Percentiles rank a stretch among this genome's conserved stretches.
These are phyloP conservation scores for Tolypocladium ovalisporum DNA, from an alignment of 2,329 filamentous ascomycete species.

Conservation along the genomic window DNA sequence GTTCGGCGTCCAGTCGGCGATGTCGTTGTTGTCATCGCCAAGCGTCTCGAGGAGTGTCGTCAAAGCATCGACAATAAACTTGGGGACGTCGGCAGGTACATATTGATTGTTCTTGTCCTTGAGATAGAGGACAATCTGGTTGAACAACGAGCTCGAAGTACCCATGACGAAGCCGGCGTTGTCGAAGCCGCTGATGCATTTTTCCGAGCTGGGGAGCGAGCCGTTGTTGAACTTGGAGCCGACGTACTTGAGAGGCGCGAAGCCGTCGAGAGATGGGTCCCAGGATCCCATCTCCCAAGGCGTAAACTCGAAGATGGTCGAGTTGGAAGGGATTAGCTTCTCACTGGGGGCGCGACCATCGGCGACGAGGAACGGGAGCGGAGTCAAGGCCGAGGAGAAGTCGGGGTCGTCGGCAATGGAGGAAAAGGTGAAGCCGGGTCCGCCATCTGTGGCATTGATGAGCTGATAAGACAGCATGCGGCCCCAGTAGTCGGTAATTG, in stretches of 20 bases:
- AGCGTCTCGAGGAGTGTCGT: conserved; percentile 39
- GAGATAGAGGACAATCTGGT: conserved; percentile 61
- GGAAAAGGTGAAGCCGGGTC: conserved; percentile 69
- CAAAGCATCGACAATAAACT: conserved; percentile 33
- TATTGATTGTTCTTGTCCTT: conserved; percentile 31
- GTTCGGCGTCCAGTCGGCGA: conserved; percentile 59
- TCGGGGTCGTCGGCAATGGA: conserved; percentile 41
- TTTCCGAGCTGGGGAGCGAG: conserved; percentile 29
- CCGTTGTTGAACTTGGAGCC: conserved; percentile 48
- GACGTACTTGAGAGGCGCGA: conserved; percentile 47
- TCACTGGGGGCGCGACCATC: conserved; percentile 34
- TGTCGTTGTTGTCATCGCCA: conserved; percentile 57
- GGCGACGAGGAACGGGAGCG: conserved; percentile 39
- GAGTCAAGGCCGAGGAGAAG: conserved; percentile 30
- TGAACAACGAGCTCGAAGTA: conserved; percentile 74
- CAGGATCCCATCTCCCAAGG: conserved; percentile 58
- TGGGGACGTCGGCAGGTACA: conserved; percentile 35
- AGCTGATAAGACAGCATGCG: conserved; percentile 80
- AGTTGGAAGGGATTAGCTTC: conserved; percentile 37
- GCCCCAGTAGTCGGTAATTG: conserved; percentile 84
- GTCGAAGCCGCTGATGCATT: conserved; percentile 55
- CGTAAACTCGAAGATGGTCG: conserved; percentile 53
- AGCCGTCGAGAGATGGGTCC: conserved; percentile 48
- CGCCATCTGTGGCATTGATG: conserved; percentile 64
- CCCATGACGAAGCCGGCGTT: conserved; percentile 74